Evolutionary conservation across 345 rosid genomes (phyloP).

Genomic region (Citrus reticulata): DNA sequence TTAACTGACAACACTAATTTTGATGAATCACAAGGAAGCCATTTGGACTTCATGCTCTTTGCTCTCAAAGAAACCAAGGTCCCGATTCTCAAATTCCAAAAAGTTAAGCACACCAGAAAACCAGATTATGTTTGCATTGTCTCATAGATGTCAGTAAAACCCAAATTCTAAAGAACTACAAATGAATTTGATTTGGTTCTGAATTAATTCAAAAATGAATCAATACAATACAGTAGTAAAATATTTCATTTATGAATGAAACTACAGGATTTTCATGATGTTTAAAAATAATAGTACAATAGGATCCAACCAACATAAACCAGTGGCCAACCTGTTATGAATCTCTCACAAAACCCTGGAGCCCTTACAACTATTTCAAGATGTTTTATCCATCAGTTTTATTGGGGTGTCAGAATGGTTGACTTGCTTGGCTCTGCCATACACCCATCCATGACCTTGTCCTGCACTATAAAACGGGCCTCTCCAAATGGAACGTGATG

Average conservation of each 20-base stretch:
- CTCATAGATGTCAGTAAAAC: no score
- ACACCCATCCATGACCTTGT: conserved; percentile 97
- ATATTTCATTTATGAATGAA: no score
- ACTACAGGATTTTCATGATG: no score
- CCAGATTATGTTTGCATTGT: no score
- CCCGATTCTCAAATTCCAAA: conserved; percentile 29
- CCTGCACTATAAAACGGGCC: conserved; percentile 28
- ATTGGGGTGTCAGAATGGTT: conserved; percentile 59
- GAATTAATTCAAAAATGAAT: background rate
- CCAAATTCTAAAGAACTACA: no score
- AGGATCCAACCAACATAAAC: conserved; percentile 4
- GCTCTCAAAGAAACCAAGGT: conserved; percentile 29
- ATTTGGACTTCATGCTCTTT: conserved; percentile 35
- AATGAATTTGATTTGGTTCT: background rate
- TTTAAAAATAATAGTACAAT: background rate
- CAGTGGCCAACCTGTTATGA: background rate
- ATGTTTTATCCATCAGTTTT: conserved; percentile 83
- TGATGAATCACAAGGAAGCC: conserved; percentile 29
- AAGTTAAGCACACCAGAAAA: no score
- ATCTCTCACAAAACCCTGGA: background rate
- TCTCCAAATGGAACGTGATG: conserved; percentile 77
- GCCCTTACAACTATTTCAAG: conserved; percentile 21
- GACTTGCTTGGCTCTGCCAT: conserved; percentile 90
- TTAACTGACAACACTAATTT: conserved; percentile 18
- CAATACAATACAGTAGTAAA: background rate